phyloP scores from a whole-genome alignment of 495 filamentous ascomycete species.

The Staphylotrichum longicolle region DNA sequence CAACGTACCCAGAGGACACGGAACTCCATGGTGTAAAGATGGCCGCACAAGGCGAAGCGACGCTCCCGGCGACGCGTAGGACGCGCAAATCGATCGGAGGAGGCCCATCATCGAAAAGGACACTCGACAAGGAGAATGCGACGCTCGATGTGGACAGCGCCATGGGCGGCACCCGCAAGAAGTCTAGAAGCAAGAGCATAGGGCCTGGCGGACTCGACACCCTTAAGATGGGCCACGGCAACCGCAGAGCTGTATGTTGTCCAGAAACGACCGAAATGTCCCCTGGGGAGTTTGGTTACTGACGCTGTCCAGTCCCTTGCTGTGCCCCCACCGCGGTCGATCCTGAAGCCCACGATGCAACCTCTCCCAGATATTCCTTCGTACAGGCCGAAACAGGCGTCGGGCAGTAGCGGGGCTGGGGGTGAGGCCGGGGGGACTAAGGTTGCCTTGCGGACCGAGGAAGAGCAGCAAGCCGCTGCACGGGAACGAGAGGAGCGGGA shows the following conservation, averaged over 20 bases:
- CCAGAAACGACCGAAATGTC: background rate
- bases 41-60: constrained; percentile 47
- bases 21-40: constrained; percentile 29
- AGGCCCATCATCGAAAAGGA: constrained; percentile 56
- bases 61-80: constrained; percentile 55
- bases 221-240: constrained; percentile 73
- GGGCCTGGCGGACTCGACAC: constrained; percentile 86
- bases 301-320: constrained; percentile 47
- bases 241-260: constrained; percentile 69
- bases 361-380: constrained; percentile 60
- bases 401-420: constrained; percentile 22
- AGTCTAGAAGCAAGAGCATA: constrained; percentile 90
- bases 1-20: constrained; percentile 12
- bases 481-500: constrained; percentile 72
- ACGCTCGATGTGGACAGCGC: constrained; percentile 56
- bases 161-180: constrained; percentile 56
- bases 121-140: constrained; percentile 68
- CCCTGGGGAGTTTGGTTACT: constrained; percentile 20
- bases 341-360: constrained; percentile 80
- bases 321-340: constrained; percentile 62
- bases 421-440: constrained; percentile 43
- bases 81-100: constrained; percentile 77
- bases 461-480: constrained; percentile 75
- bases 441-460: constrained; percentile 62
- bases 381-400: constrained; percentile 41